Base-by-base conservation (phyloP, 768 basidiomycete genomes). In the Megacollybia marginata region DNA sequence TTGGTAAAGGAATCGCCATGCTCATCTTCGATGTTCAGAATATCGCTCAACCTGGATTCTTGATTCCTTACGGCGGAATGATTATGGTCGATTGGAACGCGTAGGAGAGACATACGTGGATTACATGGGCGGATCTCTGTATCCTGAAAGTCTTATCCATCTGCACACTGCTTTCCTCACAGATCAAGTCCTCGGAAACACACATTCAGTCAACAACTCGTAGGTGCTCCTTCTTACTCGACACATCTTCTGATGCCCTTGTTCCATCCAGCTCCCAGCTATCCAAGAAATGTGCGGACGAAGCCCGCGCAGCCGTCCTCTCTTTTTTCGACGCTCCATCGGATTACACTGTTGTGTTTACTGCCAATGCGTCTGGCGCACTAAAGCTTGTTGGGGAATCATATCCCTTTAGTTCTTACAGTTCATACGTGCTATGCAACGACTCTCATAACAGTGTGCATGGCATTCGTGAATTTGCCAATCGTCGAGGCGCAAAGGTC, bases 361-460 rank as follows among this genome's bases (percentile, higher is more conserved):
- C 88, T 4, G 67, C 84, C 9, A 92, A 92, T 59, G 84, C 89
- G 8, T 83, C 83, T 8, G 84, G 74, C 5, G 88, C 89, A 1
- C 70, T 92, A 56, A 91, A 90, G 59, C 74, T 92, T 32, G 76
- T 92, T 36, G 90, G 88, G 33, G 89, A 92, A 63, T 72, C 87
- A 0, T 92, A 82, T 56, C 86, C 85, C 0, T 92, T 90, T 58
- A 63, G 60, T 4, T 67, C 67, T 35, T 75, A 71, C n/a, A 77
- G 81, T 46, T 65, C 64, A 43, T 83, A 81, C 58, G 75, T 92
- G 46, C 79, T 92, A 49, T 78, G 84, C 16, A 73, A 76, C 13
- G 89, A 92, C 64, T 84, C 86, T 7, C 90, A 92, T 62, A 91
- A 90, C 58, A 89, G 86, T 53, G 82, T 91, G 16, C 84, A 91